phyloP scores from a whole-genome alignment of 352 stramenopile genomes.

The Pythium apleroticum region DNA sequence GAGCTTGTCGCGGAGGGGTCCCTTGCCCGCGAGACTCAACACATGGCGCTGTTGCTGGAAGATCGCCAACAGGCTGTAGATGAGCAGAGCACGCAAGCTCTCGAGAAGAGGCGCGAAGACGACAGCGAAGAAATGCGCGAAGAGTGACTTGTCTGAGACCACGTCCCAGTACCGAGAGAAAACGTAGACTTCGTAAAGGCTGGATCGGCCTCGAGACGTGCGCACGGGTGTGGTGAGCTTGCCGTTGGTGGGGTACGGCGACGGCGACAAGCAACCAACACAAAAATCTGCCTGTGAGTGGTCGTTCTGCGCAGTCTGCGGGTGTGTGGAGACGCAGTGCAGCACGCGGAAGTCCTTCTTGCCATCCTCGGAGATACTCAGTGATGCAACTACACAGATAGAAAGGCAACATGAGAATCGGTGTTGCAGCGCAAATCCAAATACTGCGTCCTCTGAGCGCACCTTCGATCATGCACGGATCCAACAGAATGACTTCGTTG shows the following conservation, averaged over 20 bases:
- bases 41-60: constrained; percentile 38
- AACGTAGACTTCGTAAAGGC: constrained; percentile 63
- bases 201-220: neutral
- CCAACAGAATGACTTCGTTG: constrained; percentile 76
- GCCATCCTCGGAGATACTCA: constrained; percentile 57
- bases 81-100: constrained; percentile 56
- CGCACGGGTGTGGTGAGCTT: constrained; percentile 10
- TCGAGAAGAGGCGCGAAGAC: constrained; percentile 66
- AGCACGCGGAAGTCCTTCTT: constrained; percentile 79
- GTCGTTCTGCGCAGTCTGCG: constrained; percentile 26
- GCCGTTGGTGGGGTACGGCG: constrained; percentile 30
- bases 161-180: constrained; percentile 86
- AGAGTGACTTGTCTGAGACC: constrained; percentile 69
- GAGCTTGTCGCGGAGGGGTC: constrained; percentile 41
- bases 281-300: constrained; percentile 46
- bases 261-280: constrained; percentile 60
- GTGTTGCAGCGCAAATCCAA: neutral
- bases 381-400: constrained; percentile 48
- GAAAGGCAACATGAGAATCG: neutral
- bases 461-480: constrained; percentile 74
- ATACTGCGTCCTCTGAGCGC: neutral
- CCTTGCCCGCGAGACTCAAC: constrained; percentile 12
- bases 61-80: constrained; percentile 59
- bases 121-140: constrained; percentile 65
- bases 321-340: constrained; percentile 63